Base-by-base conservation (phyloP, 768 basidiomycete species). In the Baorangia bicolor region DNA sequence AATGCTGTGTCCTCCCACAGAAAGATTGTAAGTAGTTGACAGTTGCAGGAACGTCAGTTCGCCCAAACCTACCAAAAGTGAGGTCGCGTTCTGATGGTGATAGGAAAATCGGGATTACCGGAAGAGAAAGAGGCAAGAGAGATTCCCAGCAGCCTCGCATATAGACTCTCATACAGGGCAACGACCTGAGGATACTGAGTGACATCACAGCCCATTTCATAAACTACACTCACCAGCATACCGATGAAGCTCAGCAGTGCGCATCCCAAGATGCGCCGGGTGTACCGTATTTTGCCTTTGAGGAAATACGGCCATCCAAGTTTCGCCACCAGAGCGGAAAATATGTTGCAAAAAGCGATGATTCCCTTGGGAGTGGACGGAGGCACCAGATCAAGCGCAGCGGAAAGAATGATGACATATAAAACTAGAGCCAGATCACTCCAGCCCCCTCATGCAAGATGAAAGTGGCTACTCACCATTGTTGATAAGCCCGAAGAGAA, bases 321-420 rank as follows among this genome's bases (percentile, higher is more conserved):
- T 73, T 98, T 98, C 20, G 92, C 93, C 0, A 87, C 68, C 2
- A 98, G 74, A 0, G 92, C 84, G 0, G 96, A 95, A 13, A 89
- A 82, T 51, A 99, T 97, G 70, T 98, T 98, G 75, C 91, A 95
- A 69, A 98, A 94, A 1, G 89, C 85, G 49, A 98, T 93, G 52
- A 98, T 85, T 16, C 96, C 96, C 69, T 96, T 96, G 0, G 96
- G 95, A 0, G 93, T 96, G 2, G 88, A 82, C 2, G 92, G 86
- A 9, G 94, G 90, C 2, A 97, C 94, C 4, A 99, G 81, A 67
- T 99, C 97, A 4, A 98, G 77, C 2, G 97, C 97, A 7, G 96
- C 96, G 2, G 93, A 96, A 20, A 99, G 83, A 58, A 98, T 97
- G 57, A 98, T 90, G 35, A 99, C 96, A 73, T 98, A 97, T 53